Evolutionary conservation across 2,329 filamentous ascomycete species (phyloP), one percentile per base, ranked within the genome.

Genomic region (Harringtonia lauricola): DNA sequence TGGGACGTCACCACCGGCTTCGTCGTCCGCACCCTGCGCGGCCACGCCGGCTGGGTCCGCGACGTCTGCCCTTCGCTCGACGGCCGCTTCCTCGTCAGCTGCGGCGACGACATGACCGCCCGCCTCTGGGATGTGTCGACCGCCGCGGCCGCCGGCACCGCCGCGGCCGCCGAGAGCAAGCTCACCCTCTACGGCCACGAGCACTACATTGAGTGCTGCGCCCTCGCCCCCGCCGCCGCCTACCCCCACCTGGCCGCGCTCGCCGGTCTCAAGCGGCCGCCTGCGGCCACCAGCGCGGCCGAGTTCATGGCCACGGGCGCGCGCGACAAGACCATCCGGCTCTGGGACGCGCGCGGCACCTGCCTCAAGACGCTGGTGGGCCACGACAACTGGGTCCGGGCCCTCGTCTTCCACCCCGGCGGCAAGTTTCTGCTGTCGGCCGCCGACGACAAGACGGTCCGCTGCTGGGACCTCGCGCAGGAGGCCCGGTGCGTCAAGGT

Each of bases 1-100:
- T 95, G 90, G 89, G 88, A 95, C 57, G 84, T 90, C 22, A 88
- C 84, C 24, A 95, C 88, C 1, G 89, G 90, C 7, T 95, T 89
- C 60, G 95, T 88, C 57, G 74, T 95, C 36, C 88, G 86, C 61
- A 95, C 89, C n/a, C 72, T 95, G 49, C 74, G 79, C 26, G 88
- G 89, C 1, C 89, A 95, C 55, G 74, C 72, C 3, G 88, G 85
- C 53, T 95, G 90, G 89, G 86, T 96, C n/a, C 80, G 89, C 47
- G 86, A 90, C 52, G 84, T 95, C 9, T 76, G 74, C 17, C 86
- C 88, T 0, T 92, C 86, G 2, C 71, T 80, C 35, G 89, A 95
- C 56, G 89, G 89, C 24, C 76, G 82, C 46, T 95, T 78, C 65
- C 74, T 95, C 2, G 61, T 95, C 33, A 94, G 87, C 2, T 82